A percentile compares a stretch with the other conserved stretches of the same genome.
Conservation (phyloP, 805 yeast species). For the Cyberlindnera sargentensis region DNA sequence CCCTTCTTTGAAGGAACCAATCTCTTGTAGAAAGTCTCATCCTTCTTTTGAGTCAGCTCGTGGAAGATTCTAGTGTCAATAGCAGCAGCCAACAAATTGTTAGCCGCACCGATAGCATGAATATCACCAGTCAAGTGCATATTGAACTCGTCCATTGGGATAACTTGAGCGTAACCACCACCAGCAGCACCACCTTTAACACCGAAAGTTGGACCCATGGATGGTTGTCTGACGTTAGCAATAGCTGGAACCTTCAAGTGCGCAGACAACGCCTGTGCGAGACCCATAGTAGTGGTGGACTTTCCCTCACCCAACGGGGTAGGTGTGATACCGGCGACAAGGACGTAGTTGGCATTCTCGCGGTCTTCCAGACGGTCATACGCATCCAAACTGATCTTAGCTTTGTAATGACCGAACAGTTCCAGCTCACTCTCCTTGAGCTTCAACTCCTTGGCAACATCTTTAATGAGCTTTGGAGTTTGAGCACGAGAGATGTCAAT, state of each 20-base stretch:
- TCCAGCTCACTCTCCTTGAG: slow-evolving; percentile 62
- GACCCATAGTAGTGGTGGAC: slow-evolving; percentile 77
- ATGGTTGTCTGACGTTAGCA: slow-evolving; percentile 82
- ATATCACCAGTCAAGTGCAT: slow-evolving; percentile 84
- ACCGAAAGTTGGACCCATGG: slow-evolving; percentile 87
- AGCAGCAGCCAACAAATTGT: slow-evolving; percentile 77
- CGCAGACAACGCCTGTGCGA: slow-evolving; percentile 76
- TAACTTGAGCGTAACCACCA: slow-evolving; percentile 82
- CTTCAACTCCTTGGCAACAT: slow-evolving; percentile 65
- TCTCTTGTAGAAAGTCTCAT: slow-evolving; percentile 66
- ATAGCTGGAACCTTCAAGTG: slow-evolving; percentile 61
- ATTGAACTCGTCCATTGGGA: slow-evolving; percentile 85
- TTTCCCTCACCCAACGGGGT: slow-evolving; percentile 85
- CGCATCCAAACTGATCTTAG: slow-evolving; percentile 61
- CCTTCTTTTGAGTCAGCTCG: slow-evolving; percentile 64
- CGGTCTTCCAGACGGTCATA: slow-evolving; percentile 55
- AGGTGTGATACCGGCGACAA: slow-evolving; percentile 82
- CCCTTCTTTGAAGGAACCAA: slow-evolving; percentile 74
- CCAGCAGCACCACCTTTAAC: slow-evolving; percentile 91
- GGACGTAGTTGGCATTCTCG: slow-evolving; percentile 61
- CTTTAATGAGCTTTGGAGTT: slow-evolving; percentile 60
- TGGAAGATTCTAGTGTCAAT: slow-evolving; percentile 84
- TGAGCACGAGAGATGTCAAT: slow-evolving; percentile 73
- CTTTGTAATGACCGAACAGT: slow-evolving; percentile 70
- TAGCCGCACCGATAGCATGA: slow-evolving; percentile 79